Base-by-base conservation (phyloP, 2,329 filamentous ascomycete genomes). In the Colletotrichum sp. region DNA sequence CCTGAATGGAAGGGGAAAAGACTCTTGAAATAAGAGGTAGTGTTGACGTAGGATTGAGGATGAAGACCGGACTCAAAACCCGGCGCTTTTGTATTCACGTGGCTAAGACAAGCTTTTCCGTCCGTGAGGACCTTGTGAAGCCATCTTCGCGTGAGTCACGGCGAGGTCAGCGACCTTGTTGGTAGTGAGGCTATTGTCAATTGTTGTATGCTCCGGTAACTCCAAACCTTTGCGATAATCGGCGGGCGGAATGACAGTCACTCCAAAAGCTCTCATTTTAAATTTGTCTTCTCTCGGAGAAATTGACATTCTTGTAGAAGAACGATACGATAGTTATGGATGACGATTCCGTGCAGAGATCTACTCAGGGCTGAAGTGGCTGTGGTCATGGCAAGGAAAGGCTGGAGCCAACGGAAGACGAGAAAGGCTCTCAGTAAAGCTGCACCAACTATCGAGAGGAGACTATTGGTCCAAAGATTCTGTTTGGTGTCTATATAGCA, bases 361-460 rank as follows among this genome's bases (percentile, higher is more conserved):
- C 9, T 21, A 13, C n/a, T 52, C n/a, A 2, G 43, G n/a, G n/a
- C 43, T 52, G 43, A 52, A 21, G 43, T 52, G 43, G 43, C 73
- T 86, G 48, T 83, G n/a, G 82, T 83, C 0, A 85, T 85, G 84
- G 82, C 82, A 8, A 81, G 82, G 58, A 83, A 82, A 67, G 83
- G 83, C 5, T 86, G 84, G 84, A 78, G 79, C 28, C 81, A 84
- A 75, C 77, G 80, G 36, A 85, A 84, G 76, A 86, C 85, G 78
- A 76, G 78, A n/a, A 86, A 85, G 72, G 83, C 85, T 5, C 73
- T 85, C 10, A 83, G 82, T 1, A 83, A 85, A 85, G 85, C 64
- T 85, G 84, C 83, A 72, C 85, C 9, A 78, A 77, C 10, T 85
- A 85, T 66, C 75, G 85, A 12, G 82, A 84, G 56, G 83, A 81